A percentile compares a stretch with the other conserved stretches of the same genome.
These are phyloP conservation scores for Suillus variegatus DNA, from an alignment of 768 basidiomycete species.

Conservation along the genomic window DNA sequence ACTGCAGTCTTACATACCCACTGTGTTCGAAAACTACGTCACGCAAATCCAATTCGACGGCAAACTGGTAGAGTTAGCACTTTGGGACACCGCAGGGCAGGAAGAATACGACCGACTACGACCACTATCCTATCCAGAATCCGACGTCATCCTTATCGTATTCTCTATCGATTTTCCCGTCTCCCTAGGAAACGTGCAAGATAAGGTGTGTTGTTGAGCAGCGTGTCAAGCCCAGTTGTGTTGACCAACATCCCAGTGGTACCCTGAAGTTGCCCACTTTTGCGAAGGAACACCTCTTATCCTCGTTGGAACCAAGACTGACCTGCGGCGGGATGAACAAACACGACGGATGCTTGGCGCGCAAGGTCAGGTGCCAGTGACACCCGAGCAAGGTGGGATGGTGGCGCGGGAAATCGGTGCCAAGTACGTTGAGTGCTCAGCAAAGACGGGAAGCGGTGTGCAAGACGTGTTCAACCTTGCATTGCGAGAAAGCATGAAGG, in stretches of 20 bases:
- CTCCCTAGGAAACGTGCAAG: conserved; percentile 86
- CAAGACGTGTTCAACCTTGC: conserved; percentile 92
- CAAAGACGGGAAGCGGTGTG: conserved; percentile 88
- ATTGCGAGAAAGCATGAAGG: conserved; percentile 84
- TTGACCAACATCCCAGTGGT: conserved; percentile 61
- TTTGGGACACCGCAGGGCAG: conserved; percentile 98
- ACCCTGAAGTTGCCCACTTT: conserved; percentile 90
- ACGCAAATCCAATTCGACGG: conserved; percentile 85
- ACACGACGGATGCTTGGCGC: conserved; percentile 88
- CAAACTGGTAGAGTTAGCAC: conserved; percentile 90
- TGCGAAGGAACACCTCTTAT: conserved; percentile 88
- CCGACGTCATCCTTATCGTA: conserved; percentile 90
- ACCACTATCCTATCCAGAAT: conserved; percentile 85
- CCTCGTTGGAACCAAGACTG: conserved; percentile 92
- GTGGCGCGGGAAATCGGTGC: conserved; percentile 94
- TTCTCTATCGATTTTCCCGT: conserved; percentile 94
- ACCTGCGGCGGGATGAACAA: conserved; percentile 83
- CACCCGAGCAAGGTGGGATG: conserved; percentile 76
- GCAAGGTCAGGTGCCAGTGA: conserved; percentile 83
- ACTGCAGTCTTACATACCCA: conserved; percentile 83
- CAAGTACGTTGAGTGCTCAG: conserved; percentile 90
- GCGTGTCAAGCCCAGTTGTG: neutral
- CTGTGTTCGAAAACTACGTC: conserved; percentile 94
- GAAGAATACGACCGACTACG: conserved; percentile 94
- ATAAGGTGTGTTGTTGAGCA: conserved; percentile 60